These are phyloP conservation scores for Carallia pectinifolia DNA, from an alignment of 345 rosid genomes.

Conservation along the genomic window DNA sequence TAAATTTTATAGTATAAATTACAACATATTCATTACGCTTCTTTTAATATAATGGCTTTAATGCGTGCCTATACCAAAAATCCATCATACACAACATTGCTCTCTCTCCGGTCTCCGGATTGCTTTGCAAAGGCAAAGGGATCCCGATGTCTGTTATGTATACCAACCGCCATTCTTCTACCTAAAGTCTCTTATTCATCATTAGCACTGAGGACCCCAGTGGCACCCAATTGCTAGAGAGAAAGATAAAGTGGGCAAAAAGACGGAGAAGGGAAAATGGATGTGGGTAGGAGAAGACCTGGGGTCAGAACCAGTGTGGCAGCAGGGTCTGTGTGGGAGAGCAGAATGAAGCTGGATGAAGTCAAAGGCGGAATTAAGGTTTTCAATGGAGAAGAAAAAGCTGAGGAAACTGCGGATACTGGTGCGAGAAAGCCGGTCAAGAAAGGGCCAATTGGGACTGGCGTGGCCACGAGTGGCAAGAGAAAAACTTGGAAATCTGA, in stretches of 20 bases:
- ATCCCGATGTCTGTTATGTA: slow-evolving; percentile 17
- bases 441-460: slow-evolving; percentile 20
- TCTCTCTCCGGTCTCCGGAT: background rate
- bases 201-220: slow-evolving; percentile 25
- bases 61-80: background rate
- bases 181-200: slow-evolving; percentile 46
- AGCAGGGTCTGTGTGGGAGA: slow-evolving; percentile 87
- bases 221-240: background rate
- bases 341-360: slow-evolving; percentile 68
- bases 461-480: slow-evolving; percentile 44
- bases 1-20: no score
- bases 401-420: background rate
- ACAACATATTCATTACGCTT: no score
- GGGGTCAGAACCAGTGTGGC: slow-evolving; percentile 38
- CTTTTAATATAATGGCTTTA: no score
- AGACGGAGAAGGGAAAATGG: slow-evolving; percentile 52
- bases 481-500: slow-evolving; percentile 69
- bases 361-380: slow-evolving; percentile 63
- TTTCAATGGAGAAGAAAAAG: slow-evolving; percentile 40
- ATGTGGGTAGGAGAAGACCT: slow-evolving; percentile 33
- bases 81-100: slow-evolving; percentile 7
- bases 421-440: slow-evolving; percentile 12
- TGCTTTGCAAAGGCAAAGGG: slow-evolving; percentile 17
- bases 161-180: slow-evolving; percentile 45
- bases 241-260: background rate